Evolutionary conservation across 768 basidiomycete genomes (phyloP).

Genomic region (Hypholoma sublateritium): DNA sequence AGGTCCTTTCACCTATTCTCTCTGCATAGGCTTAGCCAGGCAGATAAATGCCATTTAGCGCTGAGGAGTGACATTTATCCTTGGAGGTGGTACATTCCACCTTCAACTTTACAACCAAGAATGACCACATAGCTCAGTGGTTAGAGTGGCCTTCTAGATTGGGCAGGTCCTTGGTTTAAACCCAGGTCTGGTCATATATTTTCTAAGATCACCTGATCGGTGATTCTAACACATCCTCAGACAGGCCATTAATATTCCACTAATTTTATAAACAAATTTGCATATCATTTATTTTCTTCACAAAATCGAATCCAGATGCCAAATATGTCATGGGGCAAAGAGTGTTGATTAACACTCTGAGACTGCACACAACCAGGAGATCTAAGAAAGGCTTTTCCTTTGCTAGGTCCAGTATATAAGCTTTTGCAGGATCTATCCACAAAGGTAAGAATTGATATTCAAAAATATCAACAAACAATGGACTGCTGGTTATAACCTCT

Average conservation of each 20-base stretch:
- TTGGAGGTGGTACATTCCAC: too few relatives aligned
- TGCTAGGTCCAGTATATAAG: not conserved
- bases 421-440: not conserved
- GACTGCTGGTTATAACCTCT: not conserved
- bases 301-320: not conserved
- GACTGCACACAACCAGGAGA: not conserved
- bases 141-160: too few relatives aligned
- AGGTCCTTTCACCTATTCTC: too few relatives aligned
- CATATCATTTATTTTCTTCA: not conserved
- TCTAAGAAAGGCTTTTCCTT: not conserved
- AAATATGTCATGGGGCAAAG: not conserved
- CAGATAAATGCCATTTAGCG: too few relatives aligned
- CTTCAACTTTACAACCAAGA: too few relatives aligned
- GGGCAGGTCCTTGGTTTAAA: too few relatives aligned
- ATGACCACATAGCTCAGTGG: too few relatives aligned
- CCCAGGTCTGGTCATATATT: too few relatives aligned
- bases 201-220: too few relatives aligned
- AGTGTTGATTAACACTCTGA: not conserved
- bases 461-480: not conserved
- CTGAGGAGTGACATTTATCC: too few relatives aligned
- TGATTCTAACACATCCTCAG: too few relatives aligned
- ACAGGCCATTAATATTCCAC: not conserved
- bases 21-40: too few relatives aligned
- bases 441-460: not conserved
- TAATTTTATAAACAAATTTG: not conserved